phyloP scores from a whole-genome alignment of 768 basidiomycete species.

The Crepidotus variabilis region DNA sequence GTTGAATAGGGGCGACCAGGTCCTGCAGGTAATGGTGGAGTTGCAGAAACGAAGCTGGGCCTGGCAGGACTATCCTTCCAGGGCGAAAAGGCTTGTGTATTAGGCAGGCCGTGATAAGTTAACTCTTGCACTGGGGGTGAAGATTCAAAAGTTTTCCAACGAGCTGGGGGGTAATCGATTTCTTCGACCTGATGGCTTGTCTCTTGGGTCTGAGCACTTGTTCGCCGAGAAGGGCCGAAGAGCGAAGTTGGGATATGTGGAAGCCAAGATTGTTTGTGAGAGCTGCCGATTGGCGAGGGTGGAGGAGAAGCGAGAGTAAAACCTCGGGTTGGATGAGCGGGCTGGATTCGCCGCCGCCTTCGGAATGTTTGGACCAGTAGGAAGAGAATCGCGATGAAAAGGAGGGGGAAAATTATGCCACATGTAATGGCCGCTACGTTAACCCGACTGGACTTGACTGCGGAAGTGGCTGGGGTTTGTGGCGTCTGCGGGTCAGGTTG shows the following conservation, averaged over 20 bases:
- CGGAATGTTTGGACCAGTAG: background rate
- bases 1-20: background rate
- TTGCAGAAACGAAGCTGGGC: background rate
- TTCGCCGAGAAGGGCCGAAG: background rate
- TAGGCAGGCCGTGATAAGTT: background rate
- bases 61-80: background rate
- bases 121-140: background rate
- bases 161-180: background rate
- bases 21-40: background rate
- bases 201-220: background rate
- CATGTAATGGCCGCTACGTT: background rate
- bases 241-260: background rate
- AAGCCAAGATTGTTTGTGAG: background rate
- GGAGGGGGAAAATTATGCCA: background rate
- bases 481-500: too few species aligned
- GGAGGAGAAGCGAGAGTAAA: background rate
- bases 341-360: background rate
- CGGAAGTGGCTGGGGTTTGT: background rate
- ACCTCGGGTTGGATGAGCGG: background rate
- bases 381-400: background rate
- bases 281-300: background rate
- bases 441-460: background rate
- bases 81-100: background rate
- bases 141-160: background rate
- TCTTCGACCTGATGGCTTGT: background rate